phyloP scores from a whole-genome alignment of 1,284 basidiomycete species.

The Ganoderma resinaceum region DNA sequence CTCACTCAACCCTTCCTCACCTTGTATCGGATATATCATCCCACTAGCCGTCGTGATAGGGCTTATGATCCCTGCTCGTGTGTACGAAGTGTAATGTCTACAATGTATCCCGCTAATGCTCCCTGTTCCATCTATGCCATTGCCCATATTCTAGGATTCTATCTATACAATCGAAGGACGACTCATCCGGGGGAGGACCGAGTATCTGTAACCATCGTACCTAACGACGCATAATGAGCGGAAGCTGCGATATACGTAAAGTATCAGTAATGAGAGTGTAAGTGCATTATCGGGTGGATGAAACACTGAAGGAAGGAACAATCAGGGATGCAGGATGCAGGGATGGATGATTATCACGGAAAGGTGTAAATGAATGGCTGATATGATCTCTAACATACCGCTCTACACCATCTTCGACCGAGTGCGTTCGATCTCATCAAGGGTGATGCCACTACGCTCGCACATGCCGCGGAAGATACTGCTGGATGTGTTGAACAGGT shows the following conservation, averaged over 20 bases:
- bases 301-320: neutral
- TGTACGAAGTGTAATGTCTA: conserved; percentile 27
- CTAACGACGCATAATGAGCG: neutral
- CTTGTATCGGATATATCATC: conserved; percentile 14
- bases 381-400: neutral
- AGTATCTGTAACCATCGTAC: neutral
- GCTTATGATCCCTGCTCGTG: conserved; percentile 11
- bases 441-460: conserved; percentile 61
- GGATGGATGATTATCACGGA: neutral
- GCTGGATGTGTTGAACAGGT: conserved; percentile 57
- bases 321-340: neutral
- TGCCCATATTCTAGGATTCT: neutral
- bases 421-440: conserved; percentile 55
- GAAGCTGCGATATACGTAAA: neutral
- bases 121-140: conserved; percentile 3
- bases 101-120: conserved; percentile 8
- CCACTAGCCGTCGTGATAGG: conserved; percentile 14
- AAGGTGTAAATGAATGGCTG: neutral
- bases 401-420: conserved; percentile 19
- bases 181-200: neutral
- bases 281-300: neutral
- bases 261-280: neutral
- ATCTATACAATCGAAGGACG: neutral
- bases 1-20: conserved; percentile 2
- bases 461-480: conserved; percentile 78